phyloP scores from a whole-genome alignment of 768 basidiomycete species.

The Termitomyces sp. region DNA sequence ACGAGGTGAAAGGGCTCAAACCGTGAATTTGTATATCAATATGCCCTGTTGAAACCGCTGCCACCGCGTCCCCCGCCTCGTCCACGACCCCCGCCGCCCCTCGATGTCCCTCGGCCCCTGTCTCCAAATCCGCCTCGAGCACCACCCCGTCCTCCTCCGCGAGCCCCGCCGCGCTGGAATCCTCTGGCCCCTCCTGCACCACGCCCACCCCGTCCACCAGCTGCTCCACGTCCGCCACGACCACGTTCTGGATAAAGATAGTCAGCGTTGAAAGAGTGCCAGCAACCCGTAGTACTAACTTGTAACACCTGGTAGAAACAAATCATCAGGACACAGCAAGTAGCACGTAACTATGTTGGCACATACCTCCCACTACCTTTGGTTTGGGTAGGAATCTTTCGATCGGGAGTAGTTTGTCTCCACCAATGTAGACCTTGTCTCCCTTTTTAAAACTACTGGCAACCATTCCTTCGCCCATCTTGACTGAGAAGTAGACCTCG shows the following conservation, averaged over 20 bases:
- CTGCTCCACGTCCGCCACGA: slow-evolving; percentile 32
- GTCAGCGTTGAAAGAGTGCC: slow-evolving; percentile 3
- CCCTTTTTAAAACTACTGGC: slow-evolving; percentile 95
- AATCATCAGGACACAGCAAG: not conserved
- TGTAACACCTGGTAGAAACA: slow-evolving; percentile 32
- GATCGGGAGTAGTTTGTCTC: slow-evolving; percentile 95
- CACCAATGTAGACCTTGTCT: slow-evolving; percentile 95
- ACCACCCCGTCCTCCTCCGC: slow-evolving; percentile 38
- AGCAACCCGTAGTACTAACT: slow-evolving; percentile 28
- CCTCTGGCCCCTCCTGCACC: slow-evolving; percentile 36
- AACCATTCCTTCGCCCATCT: slow-evolving; percentile 95
- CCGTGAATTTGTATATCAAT: slow-evolving; percentile 24
- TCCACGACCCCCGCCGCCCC: slow-evolving; percentile 17
- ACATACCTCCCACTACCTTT: slow-evolving; percentile 66
- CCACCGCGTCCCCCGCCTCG: slow-evolving; percentile 20
- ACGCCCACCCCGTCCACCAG: slow-evolving; percentile 31
- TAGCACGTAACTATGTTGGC: slow-evolving; percentile 5
- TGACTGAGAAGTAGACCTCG: slow-evolving; percentile 96
- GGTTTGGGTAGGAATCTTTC: slow-evolving; percentile 97
- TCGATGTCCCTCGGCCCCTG: slow-evolving; percentile 21
- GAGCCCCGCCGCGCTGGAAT: slow-evolving; percentile 40
- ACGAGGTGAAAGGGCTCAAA: slow-evolving; percentile 47
- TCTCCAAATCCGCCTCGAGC: slow-evolving; percentile 24
- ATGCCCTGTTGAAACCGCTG: slow-evolving; percentile 50
- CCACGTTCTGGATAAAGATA: slow-evolving; percentile 28